These are phyloP conservation scores for Pterulicium gracile DNA, from an alignment of 1,284 basidiomycete species.

Conservation along the genomic window DNA sequence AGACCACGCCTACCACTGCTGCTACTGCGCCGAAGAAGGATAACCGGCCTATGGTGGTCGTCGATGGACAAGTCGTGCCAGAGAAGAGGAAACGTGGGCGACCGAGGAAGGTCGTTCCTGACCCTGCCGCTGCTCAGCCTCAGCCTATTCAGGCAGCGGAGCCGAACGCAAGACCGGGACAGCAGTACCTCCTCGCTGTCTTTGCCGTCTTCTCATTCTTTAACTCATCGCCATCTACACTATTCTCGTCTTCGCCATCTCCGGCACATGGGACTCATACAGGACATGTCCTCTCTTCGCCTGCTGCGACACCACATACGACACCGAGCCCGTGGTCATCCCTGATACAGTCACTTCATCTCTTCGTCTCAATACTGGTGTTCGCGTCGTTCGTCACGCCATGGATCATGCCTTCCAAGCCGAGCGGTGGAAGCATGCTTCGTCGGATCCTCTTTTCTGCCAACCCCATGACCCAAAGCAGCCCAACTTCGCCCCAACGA, in stretches of 20 bases:
- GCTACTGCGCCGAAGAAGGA: slow-evolving; percentile 18
- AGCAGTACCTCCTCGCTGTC: slow-evolving; percentile 63
- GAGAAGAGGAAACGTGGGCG: slow-evolving; percentile 78
- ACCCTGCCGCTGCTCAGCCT: slow-evolving; percentile 9
- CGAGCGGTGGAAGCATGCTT: slow-evolving; percentile 13
- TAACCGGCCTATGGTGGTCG: slow-evolving; percentile 13
- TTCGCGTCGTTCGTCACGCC: slow-evolving; percentile 45
- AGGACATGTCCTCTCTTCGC: slow-evolving; percentile 26
- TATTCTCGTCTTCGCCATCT: slow-evolving; percentile 17
- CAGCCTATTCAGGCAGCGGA: slow-evolving; percentile 7
- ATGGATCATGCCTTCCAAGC: slow-evolving; percentile 26
- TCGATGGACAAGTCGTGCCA: slow-evolving; percentile 22
- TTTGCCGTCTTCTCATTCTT: slow-evolving; percentile 71
- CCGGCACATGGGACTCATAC: slow-evolving; percentile 20
- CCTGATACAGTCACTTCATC: slow-evolving; percentile 44
- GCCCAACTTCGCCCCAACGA: background rate
- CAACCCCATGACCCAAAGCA: slow-evolving; percentile 7
- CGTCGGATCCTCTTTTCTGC: slow-evolving; percentile 16
- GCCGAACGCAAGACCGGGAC: slow-evolving; percentile 19
- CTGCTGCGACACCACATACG: slow-evolving; percentile 8
- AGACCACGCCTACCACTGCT: slow-evolving; percentile 26
- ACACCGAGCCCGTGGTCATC: slow-evolving; percentile 25
- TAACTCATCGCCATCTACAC: slow-evolving; percentile 42
- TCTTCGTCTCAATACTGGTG: slow-evolving; percentile 50
- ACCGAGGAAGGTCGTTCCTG: slow-evolving; percentile 39